A percentile compares a stretch with the other conserved stretches of the same genome.
phyloP scores from a whole-genome alignment of 345 rosid species.

The Erucastrum elatum region DNA sequence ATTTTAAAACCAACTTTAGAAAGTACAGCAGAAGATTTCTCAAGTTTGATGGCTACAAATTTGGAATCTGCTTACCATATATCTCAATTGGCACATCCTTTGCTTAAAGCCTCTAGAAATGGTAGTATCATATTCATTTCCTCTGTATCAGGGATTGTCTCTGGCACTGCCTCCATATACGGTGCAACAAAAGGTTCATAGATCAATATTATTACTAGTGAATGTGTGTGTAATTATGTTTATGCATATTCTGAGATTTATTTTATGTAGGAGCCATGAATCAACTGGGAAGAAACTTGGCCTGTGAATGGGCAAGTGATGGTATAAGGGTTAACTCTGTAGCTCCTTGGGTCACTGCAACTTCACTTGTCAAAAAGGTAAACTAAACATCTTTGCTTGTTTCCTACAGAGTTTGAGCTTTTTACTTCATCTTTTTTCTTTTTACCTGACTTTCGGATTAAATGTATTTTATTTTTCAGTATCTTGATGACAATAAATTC shows the following conservation, averaged over 20 bases:
- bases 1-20: slow-evolving; percentile 42
- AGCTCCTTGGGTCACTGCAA: slow-evolving; percentile 26
- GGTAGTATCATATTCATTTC: slow-evolving; percentile 60
- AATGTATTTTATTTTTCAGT: slow-evolving; percentile 16
- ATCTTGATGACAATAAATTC: slow-evolving; percentile 19
- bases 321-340: slow-evolving; percentile 28
- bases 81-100: slow-evolving; percentile 32
- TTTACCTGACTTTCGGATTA: neutral
- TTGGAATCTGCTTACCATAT: slow-evolving; percentile 39
- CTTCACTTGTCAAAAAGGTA: slow-evolving; percentile 22
- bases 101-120: slow-evolving; percentile 41
- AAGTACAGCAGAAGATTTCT: slow-evolving; percentile 23
- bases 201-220: neutral
- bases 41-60: slow-evolving; percentile 24
- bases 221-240: neutral
- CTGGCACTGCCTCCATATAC: slow-evolving; percentile 41
- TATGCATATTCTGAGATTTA: neutral
- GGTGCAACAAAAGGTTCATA: slow-evolving; percentile 36
- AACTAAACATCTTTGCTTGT: neutral
- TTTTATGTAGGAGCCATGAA: slow-evolving; percentile 36
- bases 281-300: slow-evolving; percentile 30
- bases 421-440: neutral
- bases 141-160: slow-evolving; percentile 41
- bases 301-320: slow-evolving; percentile 32
- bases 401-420: neutral